Evolutionary conservation across 495 filamentous ascomycete genomes (phyloP), one percentile per base, ranked within the genome.

Genomic region (Hypoxylon rickii): DNA sequence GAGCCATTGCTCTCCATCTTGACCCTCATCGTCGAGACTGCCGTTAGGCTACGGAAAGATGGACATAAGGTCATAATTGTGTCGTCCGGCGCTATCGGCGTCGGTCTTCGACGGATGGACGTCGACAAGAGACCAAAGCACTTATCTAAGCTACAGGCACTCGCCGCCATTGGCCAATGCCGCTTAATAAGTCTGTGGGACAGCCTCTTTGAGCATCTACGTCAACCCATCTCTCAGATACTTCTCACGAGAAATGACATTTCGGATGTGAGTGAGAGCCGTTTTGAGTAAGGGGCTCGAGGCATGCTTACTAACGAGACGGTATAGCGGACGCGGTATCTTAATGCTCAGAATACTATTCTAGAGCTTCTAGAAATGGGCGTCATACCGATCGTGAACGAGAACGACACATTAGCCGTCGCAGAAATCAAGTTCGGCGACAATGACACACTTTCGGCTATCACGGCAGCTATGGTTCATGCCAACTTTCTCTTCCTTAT

Each of bases 361-460:
- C 76, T 82, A 29, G 91, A 96, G 70, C 79, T 98, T 16, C 78
- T 98, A 26, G 84, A 89, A 53, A 96, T 97, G 94, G 90, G 90
- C 0, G 92, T 97, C 10, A 94, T 98, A 54, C 95, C 94, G 2
- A 96, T 98, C 58, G 94, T 98, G 52, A 98, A 98, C 63, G 94
- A 98, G 71, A 98, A 98, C 70, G 94, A 98, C 71, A 98, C 95
- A 4, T 73, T 98, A 37, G 89, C 92, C 34, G 94, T 98, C 65
- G 87, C 93, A 38, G 94, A 98, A 83, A 97, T 98, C 70, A 97
- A 97, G 81, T 98, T 98, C 65, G 94, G 94, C 55, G 94, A 98
- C 76, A 98, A 98, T 63, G 94, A 98, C 73, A 98, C 94, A 11
- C 76, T 98, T 21, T 95, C 90, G 24, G 94, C 95, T 33, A 96